Evolutionary conservation across 306 rosid species (phyloP).

Genomic region (Cyamopsis tetragonoloba): DNA sequence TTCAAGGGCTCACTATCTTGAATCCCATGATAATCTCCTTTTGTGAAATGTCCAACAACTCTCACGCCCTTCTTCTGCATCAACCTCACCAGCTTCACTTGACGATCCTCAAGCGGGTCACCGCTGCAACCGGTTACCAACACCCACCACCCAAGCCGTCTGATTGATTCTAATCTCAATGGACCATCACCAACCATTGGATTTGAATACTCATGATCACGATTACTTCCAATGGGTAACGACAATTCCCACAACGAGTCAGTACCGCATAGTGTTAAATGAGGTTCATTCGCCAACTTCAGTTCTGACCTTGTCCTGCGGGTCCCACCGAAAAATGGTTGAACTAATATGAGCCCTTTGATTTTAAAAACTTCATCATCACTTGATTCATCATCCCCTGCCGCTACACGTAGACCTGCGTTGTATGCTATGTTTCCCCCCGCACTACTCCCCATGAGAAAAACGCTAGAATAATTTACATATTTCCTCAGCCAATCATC

Average conservation of each 20-base stretch:
- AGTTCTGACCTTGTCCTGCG: conserved; percentile 36
- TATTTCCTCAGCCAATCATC: conserved; percentile 41
- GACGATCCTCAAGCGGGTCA: conserved; percentile 54
- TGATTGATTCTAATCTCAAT: background rate
- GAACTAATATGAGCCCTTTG: conserved; percentile 50
- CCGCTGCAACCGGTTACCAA: conserved; percentile 43
- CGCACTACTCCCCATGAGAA: conserved; percentile 44
- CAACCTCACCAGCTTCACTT: conserved; percentile 28
- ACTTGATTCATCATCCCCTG: background rate
- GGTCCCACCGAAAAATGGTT: conserved; percentile 50
- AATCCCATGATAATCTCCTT: conserved; percentile 45
- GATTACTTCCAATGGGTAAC: conserved; percentile 42
- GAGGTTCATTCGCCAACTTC: conserved; percentile 25
- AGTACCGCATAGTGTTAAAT: background rate
- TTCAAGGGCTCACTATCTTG: conserved; percentile 24
- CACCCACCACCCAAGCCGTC: conserved; percentile 30
- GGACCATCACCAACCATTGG: conserved; percentile 29
- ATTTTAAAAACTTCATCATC: background rate
- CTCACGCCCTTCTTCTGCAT: conserved; percentile 29
- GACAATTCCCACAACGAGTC: conserved; percentile 49
- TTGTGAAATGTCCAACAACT: conserved; percentile 31
- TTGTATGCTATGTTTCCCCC: conserved; percentile 54
- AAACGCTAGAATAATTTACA: conserved; percentile 37
- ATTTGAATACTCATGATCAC: conserved; percentile 52
- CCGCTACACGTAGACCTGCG: conserved; percentile 37